A percentile compares a stretch with the other conserved stretches of the same genome.
phyloP scores from a whole-genome alignment of 768 basidiomycete genomes.

The Pleurotus cornucopiae region DNA sequence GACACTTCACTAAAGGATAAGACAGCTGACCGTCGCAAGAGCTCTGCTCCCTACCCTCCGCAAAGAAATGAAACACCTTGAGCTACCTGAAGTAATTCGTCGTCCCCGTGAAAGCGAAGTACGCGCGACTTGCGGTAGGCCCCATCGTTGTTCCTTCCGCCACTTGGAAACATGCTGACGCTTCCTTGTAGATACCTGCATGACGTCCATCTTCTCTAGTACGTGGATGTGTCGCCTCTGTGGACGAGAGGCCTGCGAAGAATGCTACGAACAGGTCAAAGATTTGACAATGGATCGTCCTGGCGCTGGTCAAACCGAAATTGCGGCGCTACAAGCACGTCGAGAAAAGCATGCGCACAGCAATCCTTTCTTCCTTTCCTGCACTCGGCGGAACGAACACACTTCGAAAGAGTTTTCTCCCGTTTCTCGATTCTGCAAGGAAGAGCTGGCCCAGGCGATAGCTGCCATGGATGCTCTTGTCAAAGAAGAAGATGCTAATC shows the following conservation, averaged over 20 bases:
- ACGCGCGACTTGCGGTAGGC: slow-evolving; percentile 79
- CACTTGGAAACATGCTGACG: not conserved
- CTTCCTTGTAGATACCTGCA: slow-evolving; percentile 73
- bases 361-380: slow-evolving; percentile 73
- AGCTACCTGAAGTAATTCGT: slow-evolving; percentile 54
- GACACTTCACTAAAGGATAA: slow-evolving; percentile 13
- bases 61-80: slow-evolving; percentile 60
- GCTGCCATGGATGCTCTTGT: slow-evolving; percentile 62
- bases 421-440: slow-evolving; percentile 68
- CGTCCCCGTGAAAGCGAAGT: slow-evolving; percentile 78
- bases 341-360: slow-evolving; percentile 59
- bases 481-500: slow-evolving; percentile 9
- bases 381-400: slow-evolving; percentile 71
- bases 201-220: slow-evolving; percentile 87
- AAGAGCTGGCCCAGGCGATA: slow-evolving; percentile 64
- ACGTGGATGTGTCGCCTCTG: slow-evolving; percentile 91
- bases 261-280: slow-evolving; percentile 71
- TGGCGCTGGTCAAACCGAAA: slow-evolving; percentile 42
- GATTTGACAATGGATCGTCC: slow-evolving; percentile 55
- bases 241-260: slow-evolving; percentile 84
- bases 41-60: slow-evolving; percentile 65
- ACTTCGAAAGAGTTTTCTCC: slow-evolving; percentile 66
- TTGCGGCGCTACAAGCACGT: slow-evolving; percentile 43
- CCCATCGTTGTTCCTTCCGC: not conserved
- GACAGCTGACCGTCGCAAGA: slow-evolving; percentile 61